Conservation (phyloP, 2,329 filamentous ascomycete genomes). For the Fusarium decemcellulare region DNA sequence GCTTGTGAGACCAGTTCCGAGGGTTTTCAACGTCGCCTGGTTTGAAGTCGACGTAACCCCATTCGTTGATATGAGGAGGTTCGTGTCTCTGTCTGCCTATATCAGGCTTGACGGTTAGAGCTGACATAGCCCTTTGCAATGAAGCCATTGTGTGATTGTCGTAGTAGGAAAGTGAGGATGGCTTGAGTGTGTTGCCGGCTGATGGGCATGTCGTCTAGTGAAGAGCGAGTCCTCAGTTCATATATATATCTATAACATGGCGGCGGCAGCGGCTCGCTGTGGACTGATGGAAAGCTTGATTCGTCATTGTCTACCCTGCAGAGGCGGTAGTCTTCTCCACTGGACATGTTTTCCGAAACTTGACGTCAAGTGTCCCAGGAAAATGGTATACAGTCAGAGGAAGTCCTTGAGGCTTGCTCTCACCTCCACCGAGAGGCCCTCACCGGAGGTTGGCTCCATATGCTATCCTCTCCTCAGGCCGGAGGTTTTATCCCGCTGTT, state of each 20-base stretch:
- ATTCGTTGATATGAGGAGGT: slow-evolving; percentile 60
- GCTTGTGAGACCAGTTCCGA: slow-evolving; percentile 59
- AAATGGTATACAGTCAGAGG: background rate
- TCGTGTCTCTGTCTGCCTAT: slow-evolving; percentile 20
- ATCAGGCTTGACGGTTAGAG: slow-evolving; percentile 17
- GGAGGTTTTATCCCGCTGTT: background rate
- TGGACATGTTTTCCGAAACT: slow-evolving; percentile 14
- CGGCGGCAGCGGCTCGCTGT: background rate
- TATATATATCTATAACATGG: slow-evolving; percentile 1
- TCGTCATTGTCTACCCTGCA: background rate
- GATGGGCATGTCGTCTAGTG: background rate
- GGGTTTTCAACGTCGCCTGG: slow-evolving; percentile 66
- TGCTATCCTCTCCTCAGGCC: background rate
- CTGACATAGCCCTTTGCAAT: slow-evolving; percentile 6
- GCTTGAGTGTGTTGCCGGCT: background rate
- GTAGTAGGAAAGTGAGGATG: background rate
- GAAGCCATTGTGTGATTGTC: slow-evolving; percentile 1
- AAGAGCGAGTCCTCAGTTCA: background rate
- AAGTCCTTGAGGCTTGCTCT: background rate
- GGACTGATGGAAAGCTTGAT: slow-evolving; percentile 11
- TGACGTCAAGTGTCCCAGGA: slow-evolving; percentile 34
- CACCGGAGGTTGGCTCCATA: slow-evolving; percentile 32
- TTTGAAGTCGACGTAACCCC: slow-evolving; percentile 66
- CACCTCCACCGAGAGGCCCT: background rate
- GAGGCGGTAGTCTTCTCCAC: slow-evolving; percentile 10